Percentiles rank a stretch among this genome's conserved stretches.
These are phyloP conservation scores for Saturnispora sekii DNA, from an alignment of 805 yeast genomes.

Conservation along the genomic window DNA sequence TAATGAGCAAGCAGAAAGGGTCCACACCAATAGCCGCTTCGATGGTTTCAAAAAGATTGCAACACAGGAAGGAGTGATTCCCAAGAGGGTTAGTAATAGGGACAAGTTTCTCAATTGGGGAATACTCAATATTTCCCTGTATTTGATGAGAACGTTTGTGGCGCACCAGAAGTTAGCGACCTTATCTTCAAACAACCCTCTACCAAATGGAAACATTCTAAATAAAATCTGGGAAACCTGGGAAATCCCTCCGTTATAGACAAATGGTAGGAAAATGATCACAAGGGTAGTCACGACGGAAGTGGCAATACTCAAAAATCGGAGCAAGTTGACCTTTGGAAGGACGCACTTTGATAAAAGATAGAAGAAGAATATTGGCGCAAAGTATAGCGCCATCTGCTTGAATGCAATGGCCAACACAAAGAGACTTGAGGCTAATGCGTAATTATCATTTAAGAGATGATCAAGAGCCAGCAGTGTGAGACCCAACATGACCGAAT, in stretches of 20 bases:
- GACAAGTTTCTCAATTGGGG: conserved; percentile 53
- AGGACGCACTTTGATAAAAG: conserved; percentile 47
- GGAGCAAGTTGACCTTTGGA: conserved; percentile 38
- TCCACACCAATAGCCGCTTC: conserved; percentile 52
- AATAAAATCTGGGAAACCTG: conserved; percentile 47
- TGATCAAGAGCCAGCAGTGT: conserved; percentile 59
- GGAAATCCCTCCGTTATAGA: conserved; percentile 33
- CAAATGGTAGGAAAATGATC: conserved; percentile 50
- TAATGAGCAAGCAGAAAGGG: conserved; percentile 74
- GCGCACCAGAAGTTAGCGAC: conserved; percentile 98
- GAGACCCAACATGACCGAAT: conserved; percentile 88
- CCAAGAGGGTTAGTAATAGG: conserved; percentile 39
- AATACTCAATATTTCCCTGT: conserved; percentile 43
- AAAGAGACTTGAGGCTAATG: conserved; percentile 67
- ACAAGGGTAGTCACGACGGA: conserved; percentile 49
- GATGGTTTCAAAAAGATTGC: conserved; percentile 41
- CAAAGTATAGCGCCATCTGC: conserved; percentile 91
- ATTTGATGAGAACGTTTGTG: conserved; percentile 69
- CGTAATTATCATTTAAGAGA: conserved; percentile 51
- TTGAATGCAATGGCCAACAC: conserved; percentile 74
- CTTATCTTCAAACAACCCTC: conserved; percentile 95
- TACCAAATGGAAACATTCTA: conserved; percentile 82
- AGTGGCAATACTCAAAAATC: conserved; percentile 53
- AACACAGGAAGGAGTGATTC: conserved; percentile 48
- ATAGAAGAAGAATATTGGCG: conserved; percentile 80